phyloP scores from a whole-genome alignment of 192 early-diverging fungal genomes.

The Coemansia sp. region DNA sequence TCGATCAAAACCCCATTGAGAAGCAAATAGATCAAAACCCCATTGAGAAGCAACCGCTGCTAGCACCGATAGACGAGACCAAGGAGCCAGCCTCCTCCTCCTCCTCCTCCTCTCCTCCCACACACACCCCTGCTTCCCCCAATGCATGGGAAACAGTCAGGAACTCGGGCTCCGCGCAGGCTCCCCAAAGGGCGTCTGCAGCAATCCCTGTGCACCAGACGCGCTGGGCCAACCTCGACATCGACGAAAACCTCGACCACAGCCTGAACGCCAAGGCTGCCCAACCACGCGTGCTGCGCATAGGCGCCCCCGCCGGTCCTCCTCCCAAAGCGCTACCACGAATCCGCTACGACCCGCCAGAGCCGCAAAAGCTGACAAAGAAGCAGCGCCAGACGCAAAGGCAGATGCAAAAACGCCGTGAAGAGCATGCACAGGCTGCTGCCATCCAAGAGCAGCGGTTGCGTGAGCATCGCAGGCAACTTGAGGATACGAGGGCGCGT shows the following conservation, averaged over 20 bases:
- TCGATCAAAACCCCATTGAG: background rate
- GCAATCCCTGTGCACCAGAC: slow-evolving; percentile 37
- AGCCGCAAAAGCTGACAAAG: slow-evolving; percentile 56
- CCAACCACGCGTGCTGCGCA: slow-evolving; percentile 32
- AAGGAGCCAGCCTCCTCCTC: background rate
- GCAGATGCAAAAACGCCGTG: slow-evolving; percentile 60
- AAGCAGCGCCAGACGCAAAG: slow-evolving; percentile 66
- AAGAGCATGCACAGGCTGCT: slow-evolving; percentile 55
- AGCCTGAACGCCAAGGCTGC: slow-evolving; percentile 5
- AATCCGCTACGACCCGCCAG: slow-evolving; percentile 2
- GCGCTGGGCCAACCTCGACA: slow-evolving; percentile 22
- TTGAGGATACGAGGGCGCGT: slow-evolving; percentile 39
- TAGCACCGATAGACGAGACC: background rate
- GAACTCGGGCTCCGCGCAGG: slow-evolving; percentile 5
- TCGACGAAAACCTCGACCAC: slow-evolving; percentile 21
- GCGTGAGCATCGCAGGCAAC: slow-evolving; percentile 59
- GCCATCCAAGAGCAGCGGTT: slow-evolving; percentile 62
- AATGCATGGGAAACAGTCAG: slow-evolving; percentile 33
- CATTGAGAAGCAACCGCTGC: background rate
- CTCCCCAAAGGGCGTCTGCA: background rate
- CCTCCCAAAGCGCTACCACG: slow-evolving; percentile 9
- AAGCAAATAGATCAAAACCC: too few species aligned
- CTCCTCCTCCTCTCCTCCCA: background rate
- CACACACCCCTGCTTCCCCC: background rate
- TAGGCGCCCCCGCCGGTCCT: slow-evolving; percentile 34